Conservation (phyloP, 2,329 filamentous ascomycete species). For the Sarocladiaceae sp. region DNA sequence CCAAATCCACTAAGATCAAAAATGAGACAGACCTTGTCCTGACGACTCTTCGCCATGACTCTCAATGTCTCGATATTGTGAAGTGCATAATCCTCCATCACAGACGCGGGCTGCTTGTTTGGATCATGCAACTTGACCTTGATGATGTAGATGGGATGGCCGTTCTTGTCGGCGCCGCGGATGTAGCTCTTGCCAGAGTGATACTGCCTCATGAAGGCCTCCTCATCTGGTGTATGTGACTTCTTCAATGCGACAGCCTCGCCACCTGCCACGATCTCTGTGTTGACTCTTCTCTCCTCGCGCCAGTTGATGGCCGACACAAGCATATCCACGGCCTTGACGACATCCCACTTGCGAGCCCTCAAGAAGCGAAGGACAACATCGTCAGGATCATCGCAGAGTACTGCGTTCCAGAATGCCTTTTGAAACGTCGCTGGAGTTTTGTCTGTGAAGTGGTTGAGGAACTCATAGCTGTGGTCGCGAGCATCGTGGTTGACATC, state of each 20-base stretch:
- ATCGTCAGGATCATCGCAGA: constrained; percentile 33
- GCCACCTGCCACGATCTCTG: constrained; percentile 26
- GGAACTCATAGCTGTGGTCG: constrained; percentile 11
- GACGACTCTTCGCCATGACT: constrained; percentile 18
- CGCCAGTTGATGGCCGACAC: constrained; percentile 34
- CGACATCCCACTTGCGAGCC: constrained; percentile 35
- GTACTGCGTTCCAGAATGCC: constrained; percentile 14
- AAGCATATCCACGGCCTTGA: constrained; percentile 34
- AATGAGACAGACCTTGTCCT: constrained; percentile 36
- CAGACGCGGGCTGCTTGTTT: constrained; percentile 25
- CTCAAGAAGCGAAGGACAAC: constrained; percentile 34
- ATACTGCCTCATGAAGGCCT: constrained; percentile 32
- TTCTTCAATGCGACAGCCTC: constrained; percentile 25
- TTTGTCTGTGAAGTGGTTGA: constrained; percentile 21
- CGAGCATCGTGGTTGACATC: constrained; percentile 6
- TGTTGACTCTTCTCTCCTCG: constrained; percentile 25
- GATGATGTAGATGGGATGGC: constrained; percentile 32
- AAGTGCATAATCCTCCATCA: constrained; percentile 32
- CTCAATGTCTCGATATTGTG: constrained; percentile 34
- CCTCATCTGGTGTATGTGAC: constrained; percentile 19
- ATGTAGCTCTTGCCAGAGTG: constrained; percentile 34
- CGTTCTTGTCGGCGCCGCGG: constrained; percentile 29
- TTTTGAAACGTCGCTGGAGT: constrained; percentile 1
- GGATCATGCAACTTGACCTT: constrained; percentile 28
- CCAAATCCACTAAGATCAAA: constrained; percentile 72